Base-by-base conservation (phyloP, 345 rosid genomes). In the Cardiospermum halicacabum region DNA sequence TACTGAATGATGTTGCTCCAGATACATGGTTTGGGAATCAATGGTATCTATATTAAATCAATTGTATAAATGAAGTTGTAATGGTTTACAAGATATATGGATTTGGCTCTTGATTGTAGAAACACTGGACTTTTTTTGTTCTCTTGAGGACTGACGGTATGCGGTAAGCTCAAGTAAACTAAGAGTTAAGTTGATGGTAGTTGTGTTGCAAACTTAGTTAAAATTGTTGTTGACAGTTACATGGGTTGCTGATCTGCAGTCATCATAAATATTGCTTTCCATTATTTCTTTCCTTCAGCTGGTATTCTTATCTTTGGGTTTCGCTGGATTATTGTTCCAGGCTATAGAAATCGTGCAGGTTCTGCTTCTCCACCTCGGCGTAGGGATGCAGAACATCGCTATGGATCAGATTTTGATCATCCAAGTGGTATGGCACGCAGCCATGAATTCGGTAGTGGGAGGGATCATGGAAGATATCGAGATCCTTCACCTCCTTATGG, bases 261-360 rank as follows among this genome's bases (percentile, higher is more conserved):
- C 64, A 62, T 51, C 45, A 48, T 64, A 67, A 43, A 39, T 57
- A 22, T 76, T 60, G 47, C 32, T 32, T 25, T 59, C 62, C 70
- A 24, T 56, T 48, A 47, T 60, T 70, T 71, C 26, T 56, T 12
- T 60, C 53, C 18, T 15, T 57, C 25, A 30, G 16, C 55, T 28
- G 51, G 69, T 65, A 65, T 75, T 70, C 72, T 81, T 72, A 71
- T 62, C 66, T 27, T 47, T 67, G 53, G 81, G 57, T 56, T 69
- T 63, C 65, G 53, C 73, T 77, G 70, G 60, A 70, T 66, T 71
- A 31, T 75, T 36, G 43, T 75, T 80, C 75, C 92, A 86, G 96
- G 97, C 60, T 78, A 84, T 81, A 84, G 91, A 80, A 72, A 74
- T 72, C 89, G 70, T 70, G 84, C 86, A 77, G 88, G 89, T 77